Conservation (phyloP, 306 rosid genomes). For the Arachis hypogaea region DNA sequence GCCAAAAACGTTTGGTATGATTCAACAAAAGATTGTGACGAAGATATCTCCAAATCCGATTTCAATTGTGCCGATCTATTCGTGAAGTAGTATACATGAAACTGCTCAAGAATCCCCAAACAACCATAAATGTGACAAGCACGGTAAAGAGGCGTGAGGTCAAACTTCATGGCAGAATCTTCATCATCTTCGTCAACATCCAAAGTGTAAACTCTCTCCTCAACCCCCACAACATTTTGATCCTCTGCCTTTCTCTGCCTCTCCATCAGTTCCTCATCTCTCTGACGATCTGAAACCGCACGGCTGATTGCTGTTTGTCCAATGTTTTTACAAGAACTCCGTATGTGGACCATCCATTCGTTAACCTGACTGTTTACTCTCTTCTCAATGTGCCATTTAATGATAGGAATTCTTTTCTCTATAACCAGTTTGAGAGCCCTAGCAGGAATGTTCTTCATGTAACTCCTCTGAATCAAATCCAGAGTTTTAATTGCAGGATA, state of each 20-base stretch:
- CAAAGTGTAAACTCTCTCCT: conserved; percentile 57
- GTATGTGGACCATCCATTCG: conserved; percentile 87
- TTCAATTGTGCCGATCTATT: conserved; percentile 87
- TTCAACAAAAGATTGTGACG: conserved; percentile 77
- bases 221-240: conserved; percentile 48
- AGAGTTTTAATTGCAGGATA: conserved; percentile 82
- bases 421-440: conserved; percentile 65
- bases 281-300: conserved; percentile 69
- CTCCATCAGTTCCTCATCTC: conserved; percentile 79
- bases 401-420: conserved; percentile 72
- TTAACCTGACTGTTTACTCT: conserved; percentile 76
- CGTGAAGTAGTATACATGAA: conserved; percentile 79
- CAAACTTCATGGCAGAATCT: conserved; percentile 71
- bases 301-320: conserved; percentile 85
- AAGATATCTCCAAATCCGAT: conserved; percentile 83
- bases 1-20: conserved; percentile 79
- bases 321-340: conserved; percentile 79
- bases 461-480: conserved; percentile 77
- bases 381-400: conserved; percentile 81
- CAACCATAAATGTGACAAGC: conserved; percentile 90
- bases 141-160: conserved; percentile 87
- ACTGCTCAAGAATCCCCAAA: conserved; percentile 78
- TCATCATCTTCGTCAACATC: conserved; percentile 75
- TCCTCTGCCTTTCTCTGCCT: conserved; percentile 74
- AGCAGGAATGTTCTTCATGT: conserved; percentile 64